phyloP scores from a whole-genome alignment of 139 green algal genomes.

The Chlamydomonas sphaeroides region DNA sequence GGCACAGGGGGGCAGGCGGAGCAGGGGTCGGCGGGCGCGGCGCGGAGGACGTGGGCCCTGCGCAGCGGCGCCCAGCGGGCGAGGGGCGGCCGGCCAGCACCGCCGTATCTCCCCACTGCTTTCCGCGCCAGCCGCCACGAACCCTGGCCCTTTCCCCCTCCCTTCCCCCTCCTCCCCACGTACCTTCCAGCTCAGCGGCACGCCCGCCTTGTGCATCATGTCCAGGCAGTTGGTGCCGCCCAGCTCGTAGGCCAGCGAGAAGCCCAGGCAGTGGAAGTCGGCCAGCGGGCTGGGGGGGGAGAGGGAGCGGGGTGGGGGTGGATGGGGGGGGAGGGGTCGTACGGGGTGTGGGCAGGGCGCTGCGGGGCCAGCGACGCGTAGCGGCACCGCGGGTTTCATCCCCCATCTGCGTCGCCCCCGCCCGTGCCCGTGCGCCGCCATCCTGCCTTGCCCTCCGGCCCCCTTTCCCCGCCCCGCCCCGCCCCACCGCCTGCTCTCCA shows the following conservation, averaged over 20 bases:
- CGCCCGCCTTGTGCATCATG: conserved; percentile 67
- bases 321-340: not conserved
- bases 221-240: conserved; percentile 80
- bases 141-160: not conserved
- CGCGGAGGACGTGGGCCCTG: not conserved
- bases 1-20: not conserved
- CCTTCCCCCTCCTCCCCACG: not conserved
- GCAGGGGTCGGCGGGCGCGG: not conserved
- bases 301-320: not conserved
- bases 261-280: conserved; percentile 75
- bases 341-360: too few species aligned
- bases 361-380: too few species aligned
- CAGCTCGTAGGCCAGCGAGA: conserved; percentile 73
- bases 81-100: too few species aligned
- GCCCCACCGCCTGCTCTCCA: conserved; percentile 54
- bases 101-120: too few species aligned
- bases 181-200: conserved; percentile 49
- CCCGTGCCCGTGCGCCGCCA: too few species aligned
- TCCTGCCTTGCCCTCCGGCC: too few species aligned
- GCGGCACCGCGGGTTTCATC: too few species aligned
- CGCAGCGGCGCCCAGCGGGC: too few species aligned
- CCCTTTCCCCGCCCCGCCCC: conserved; percentile 39
- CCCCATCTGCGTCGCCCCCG: too few species aligned
- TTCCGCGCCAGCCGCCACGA: too few species aligned
- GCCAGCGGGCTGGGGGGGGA: conserved; percentile 29